Evolutionary conservation across 2,329 filamentous ascomycete species (phyloP).

Genomic region (Ascocoryne sarcoides): DNA sequence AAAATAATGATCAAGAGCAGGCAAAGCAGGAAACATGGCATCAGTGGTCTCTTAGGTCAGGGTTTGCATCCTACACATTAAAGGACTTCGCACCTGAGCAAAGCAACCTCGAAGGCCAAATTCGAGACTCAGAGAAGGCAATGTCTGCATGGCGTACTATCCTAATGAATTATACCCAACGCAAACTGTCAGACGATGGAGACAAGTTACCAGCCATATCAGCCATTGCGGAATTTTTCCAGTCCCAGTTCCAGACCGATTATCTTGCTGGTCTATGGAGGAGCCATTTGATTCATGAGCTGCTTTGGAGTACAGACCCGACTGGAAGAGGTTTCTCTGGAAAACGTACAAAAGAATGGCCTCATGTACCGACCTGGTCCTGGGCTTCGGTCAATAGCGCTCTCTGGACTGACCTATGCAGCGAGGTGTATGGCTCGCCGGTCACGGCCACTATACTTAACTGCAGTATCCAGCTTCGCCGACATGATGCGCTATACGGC

Average conservation of each 20-base stretch:
- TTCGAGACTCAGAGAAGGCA: no score
- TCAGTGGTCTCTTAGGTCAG: not conserved
- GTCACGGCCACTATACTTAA: no score
- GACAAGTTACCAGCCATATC: constrained; percentile 2
- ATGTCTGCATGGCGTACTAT: not conserved
- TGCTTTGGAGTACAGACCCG: not conserved
- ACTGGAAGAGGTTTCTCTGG: no score
- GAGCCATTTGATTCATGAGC: not conserved
- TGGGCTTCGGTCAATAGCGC: constrained; percentile 4
- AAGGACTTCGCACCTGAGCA: not conserved
- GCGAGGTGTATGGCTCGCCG: no score
- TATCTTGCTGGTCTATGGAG: constrained; percentile 4
- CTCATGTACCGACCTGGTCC: constrained; percentile 3
- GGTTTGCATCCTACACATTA: not conserved
- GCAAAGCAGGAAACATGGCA: not conserved
- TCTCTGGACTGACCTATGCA: no score
- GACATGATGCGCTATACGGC: no score
- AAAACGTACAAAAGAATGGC: not conserved
- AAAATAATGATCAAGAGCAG: constrained; percentile 1
- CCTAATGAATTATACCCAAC: not conserved
- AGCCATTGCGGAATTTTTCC: not conserved
- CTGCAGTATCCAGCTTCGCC: no score
- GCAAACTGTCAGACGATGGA: not conserved
- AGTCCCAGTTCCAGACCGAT: not conserved
- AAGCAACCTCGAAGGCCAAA: not conserved